Base-by-base conservation (phyloP, 2,329 filamentous ascomycete genomes). In the Paraphaeosphaeria sporulosa region DNA sequence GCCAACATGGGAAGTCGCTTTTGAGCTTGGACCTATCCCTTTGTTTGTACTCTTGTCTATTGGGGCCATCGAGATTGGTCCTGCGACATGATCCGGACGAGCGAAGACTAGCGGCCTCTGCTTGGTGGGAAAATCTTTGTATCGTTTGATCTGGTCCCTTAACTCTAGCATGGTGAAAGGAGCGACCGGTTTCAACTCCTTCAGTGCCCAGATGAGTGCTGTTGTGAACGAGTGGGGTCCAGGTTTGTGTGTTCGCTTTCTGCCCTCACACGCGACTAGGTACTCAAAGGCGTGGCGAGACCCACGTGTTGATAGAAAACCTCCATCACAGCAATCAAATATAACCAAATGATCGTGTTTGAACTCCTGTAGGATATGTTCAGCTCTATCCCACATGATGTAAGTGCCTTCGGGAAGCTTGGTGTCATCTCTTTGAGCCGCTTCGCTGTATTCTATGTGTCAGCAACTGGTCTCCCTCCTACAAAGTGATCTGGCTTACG, bases 281-380 rank as follows among this genome's bases (percentile, higher is more conserved):
- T 56, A 62, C 19, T 62, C 60, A 27, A 62, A 64, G 1, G 50
- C 17, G 17, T 53, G 17, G 3, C 4, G 38, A 17, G 36, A 15
- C 13, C 38, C 57, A 21, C 57, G 57, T n/a, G 13, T 60, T 59
- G n/a, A 23, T 17, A 63, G 55, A 27, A 60, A 56, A 15, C 64
- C 63, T 3, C 67, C 63, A 21, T 62, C 65, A 53, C 70, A 73
- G 40, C 64, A 67, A 56, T 73, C 70, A 23, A 73, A 62, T 5
- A 73, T 71, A 23, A 65, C 57, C 3, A 73, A 59, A 1, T 71
- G 55, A 34, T 71, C 70, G 25, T 60, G 55, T 1, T 61, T 32
- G 0, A 57, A 55, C 17, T 54, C 32, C 1, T 58, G 40, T 15
- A 70, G 40, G 4, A 30, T 27, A 6, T 34, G 36, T n/a, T 70